Base-by-base conservation (phyloP, 2,329 filamentous ascomycete species). In the Coniochaeta sp. region DNA sequence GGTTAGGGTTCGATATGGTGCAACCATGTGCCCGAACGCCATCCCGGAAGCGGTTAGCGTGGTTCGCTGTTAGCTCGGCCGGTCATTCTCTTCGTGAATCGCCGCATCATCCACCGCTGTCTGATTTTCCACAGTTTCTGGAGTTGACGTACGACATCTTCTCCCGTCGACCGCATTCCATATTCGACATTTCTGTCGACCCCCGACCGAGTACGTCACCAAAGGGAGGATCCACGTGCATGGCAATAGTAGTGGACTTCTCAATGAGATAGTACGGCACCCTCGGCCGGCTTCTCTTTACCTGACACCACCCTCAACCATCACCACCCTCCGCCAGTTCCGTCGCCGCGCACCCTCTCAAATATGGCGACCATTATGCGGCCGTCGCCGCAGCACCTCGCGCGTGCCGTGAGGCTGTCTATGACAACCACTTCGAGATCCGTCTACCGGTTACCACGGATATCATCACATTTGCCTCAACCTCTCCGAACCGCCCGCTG, bases 301-400 rank as follows among this genome's bases (percentile, higher is more conserved):
- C 51, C 50, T 35, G 46, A 40, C 51, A 46, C 52, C n/a, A n/a
- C 54, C 48, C 53, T 51, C 45, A 52, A 42, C 38, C 38, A n/a
- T 53, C 52, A 33, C 53, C 33, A 47, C 50, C n/a, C 33, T 27
- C 48, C 45, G 20, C 50, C 45, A 14, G 30, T 35, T 28, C 47
- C 48, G 38, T 42, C 38, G 38, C 38, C 38, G 38, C 38, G 38
- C 10, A 13, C 38, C 22, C 33, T 22, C 20, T 40, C 26, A n/a
- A 30, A 50, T 28, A 59, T 58, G 55, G 52, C 58, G 51, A 59
- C 55, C 38, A 58, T 65, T 55, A 58, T 65, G 55, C 61, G 64
- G 51, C 58, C 60, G 47, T 59, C 63, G 30, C 56, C 63, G 49
- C 59, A 57, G 56, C 63, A 62, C 54, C 56, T 65, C 53, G 58